phyloP scores from a whole-genome alignment of 768 basidiomycete species.

The Lactarius trivialis region DNA sequence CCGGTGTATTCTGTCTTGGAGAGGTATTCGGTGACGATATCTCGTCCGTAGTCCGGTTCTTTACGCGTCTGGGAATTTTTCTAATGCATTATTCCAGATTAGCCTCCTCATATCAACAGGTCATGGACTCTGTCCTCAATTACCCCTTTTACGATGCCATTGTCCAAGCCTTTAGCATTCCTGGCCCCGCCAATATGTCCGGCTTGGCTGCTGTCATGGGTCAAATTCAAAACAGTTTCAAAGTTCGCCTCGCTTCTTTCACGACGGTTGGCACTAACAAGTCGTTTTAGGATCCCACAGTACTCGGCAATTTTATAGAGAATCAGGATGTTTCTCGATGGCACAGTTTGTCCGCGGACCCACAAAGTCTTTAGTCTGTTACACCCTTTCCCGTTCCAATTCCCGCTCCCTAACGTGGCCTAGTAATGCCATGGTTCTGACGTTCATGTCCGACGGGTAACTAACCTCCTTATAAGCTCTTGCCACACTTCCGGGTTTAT shows the following conservation, averaged over 20 bases:
- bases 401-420: constrained; percentile 13
- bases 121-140: constrained; percentile 64
- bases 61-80: constrained; percentile 21
- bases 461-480: background rate
- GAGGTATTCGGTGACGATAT: constrained; percentile 61
- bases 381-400: background rate
- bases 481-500: background rate
- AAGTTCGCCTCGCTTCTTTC: constrained; percentile 26
- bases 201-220: constrained; percentile 46
- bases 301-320: constrained; percentile 72
- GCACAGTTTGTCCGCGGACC: constrained; percentile 65
- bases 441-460: constrained; percentile 67
- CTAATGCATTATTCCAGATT: constrained; percentile 32
- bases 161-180: constrained; percentile 59
- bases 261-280: background rate
- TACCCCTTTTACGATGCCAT: constrained; percentile 65
- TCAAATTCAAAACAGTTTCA: constrained; percentile 48
- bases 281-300: constrained; percentile 29
- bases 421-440: constrained; percentile 70
- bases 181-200: constrained; percentile 59
- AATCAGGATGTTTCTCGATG: constrained; percentile 75
- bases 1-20: constrained; percentile 81
- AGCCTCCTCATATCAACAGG: constrained; percentile 52
- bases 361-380: constrained; percentile 59
- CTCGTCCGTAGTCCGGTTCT: constrained; percentile 32